Evolutionary conservation across 164 flowering plant species (phyloP).

Genomic region (Warburgia ugandensis): DNA sequence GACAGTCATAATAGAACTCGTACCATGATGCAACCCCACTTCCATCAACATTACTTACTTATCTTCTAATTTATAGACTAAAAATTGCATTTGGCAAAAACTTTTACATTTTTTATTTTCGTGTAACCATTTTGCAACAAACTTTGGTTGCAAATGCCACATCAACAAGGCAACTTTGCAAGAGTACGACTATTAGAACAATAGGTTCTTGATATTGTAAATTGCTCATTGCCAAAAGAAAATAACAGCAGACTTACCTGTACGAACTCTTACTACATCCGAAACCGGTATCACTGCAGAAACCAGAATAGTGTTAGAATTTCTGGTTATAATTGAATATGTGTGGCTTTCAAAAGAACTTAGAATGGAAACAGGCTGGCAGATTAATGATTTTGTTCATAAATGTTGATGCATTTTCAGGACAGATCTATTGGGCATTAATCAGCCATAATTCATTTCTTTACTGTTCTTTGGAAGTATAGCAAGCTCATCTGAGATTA

Average conservation of each 20-base stretch:
- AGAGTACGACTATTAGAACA: neutral
- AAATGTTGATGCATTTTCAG: too few species aligned
- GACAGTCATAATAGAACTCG: too few species aligned
- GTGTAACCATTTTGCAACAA: neutral
- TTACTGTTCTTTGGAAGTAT: too few species aligned
- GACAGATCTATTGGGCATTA: too few species aligned
- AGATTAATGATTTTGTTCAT: too few species aligned
- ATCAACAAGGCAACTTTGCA: neutral
- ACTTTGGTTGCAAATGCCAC: neutral
- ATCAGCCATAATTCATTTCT: too few species aligned
- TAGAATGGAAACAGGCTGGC: neutral
- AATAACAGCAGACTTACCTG: slow-evolving; percentile 41
- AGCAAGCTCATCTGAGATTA: too few species aligned
- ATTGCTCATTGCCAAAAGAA: neutral
- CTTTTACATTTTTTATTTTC: neutral
- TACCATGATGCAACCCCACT: too few species aligned
- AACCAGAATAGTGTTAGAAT: slow-evolving; percentile 7
- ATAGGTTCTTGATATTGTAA: neutral
- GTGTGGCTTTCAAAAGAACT: neutral
- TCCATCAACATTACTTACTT: too few species aligned
- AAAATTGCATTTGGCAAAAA: too few species aligned
- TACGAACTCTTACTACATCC: slow-evolving; percentile 83
- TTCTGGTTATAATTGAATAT: neutral
- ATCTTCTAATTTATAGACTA: too few species aligned
- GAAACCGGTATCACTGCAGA: slow-evolving; percentile 82